Base-by-base conservation (phyloP, 495 filamentous ascomycete genomes). In the Penicillium maclennaniae region DNA sequence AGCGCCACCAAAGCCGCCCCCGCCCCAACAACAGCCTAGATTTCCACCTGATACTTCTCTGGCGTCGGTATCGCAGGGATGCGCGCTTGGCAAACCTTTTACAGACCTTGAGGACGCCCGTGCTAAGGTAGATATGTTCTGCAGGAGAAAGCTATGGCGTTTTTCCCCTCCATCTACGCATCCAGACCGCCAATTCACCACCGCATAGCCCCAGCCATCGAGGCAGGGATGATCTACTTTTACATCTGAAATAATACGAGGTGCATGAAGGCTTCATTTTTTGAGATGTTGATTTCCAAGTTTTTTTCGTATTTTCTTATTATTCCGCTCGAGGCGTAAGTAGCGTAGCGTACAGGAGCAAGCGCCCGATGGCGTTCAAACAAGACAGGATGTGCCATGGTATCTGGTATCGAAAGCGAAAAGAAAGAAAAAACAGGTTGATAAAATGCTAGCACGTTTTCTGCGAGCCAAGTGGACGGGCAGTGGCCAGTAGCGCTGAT, bases 341-440 rank as follows among this genome's bases (percentile, higher is more conserved):
- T 56, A 40, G 57, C 37, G 43, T 63, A 66, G 60, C 57, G 60
- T 64, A 66, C 63, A 63, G 28, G 52, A 51, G 53, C 19, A 54
- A 51, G 47, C 43, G 40, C 40, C 28, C 28, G 25, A 49, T 31
- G 23, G 16, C 38, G 21, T 47, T 5, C 39, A 36, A 28, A 49
- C 40, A 58, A 55, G 44, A 46, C 36, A 58, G 52, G 43, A 57
- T 42, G 20, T 47, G 61, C 31, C 31, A 47, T 70, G 69, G 69
- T 69, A 69, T 72, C 62, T 68, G 66, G 66, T 71, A 71, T 68
- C 69, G 67, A 61, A 60, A 56, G 31, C 51, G 43, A 54, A 50
- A 56, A 37, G 52, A 53, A 34, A 45, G 59, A 49, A 54, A 53
- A 53, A 31, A 34, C 16, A 48, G 58, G 23, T 23, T 23, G 23